These are phyloP conservation scores for Aureobasidium sp. DNA, from an alignment of 2,329 filamentous ascomycete genomes.

Conservation along the genomic window DNA sequence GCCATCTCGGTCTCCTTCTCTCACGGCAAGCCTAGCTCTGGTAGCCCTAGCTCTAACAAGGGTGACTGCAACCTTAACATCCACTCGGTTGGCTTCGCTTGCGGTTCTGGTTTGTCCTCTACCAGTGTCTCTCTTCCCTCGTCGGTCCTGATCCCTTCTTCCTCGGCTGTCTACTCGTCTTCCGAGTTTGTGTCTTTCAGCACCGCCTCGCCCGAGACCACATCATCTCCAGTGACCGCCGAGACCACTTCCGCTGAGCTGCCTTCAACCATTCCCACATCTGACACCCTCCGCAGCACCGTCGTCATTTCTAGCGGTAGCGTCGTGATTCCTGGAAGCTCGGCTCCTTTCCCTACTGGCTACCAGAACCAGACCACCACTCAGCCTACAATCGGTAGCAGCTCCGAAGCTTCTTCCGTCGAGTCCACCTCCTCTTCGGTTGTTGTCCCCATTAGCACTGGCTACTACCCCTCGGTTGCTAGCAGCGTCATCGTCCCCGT, in stretches of 20 bases:
- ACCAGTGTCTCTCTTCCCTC: not conserved
- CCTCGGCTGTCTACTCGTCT: slow-evolving; percentile 10
- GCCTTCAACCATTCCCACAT: slow-evolving; percentile 5
- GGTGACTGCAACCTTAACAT: slow-evolving; percentile 65
- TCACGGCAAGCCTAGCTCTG: slow-evolving; percentile 45
- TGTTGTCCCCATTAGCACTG: not conserved
- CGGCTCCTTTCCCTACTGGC: slow-evolving; percentile 7
- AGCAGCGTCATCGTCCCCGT: not conserved
- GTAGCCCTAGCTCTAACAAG: slow-evolving; percentile 21
- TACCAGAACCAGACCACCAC: slow-evolving; percentile 15
- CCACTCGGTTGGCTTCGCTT: slow-evolving; percentile 70
- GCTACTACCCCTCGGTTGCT: not conserved
- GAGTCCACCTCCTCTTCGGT: not conserved
- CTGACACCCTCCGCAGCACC: not conserved
- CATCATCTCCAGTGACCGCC: slow-evolving; percentile 18
- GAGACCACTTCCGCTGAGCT: slow-evolving; percentile 21
- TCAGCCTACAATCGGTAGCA: slow-evolving; percentile 13
- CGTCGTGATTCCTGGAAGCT: slow-evolving; percentile 19
- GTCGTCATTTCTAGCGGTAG: slow-evolving; percentile 10
- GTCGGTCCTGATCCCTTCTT: not conserved
- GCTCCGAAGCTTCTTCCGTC: not conserved
- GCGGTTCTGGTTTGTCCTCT: slow-evolving; percentile 36
- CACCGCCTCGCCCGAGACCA: slow-evolving; percentile 23
- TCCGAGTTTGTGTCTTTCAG: slow-evolving; percentile 19
- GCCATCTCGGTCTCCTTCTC: slow-evolving; percentile 72